Percentiles rank a stretch among this genome's conserved stretches.
These are phyloP conservation scores for Clarkia xantiana DNA, from an alignment of 345 rosid genomes.

Conservation along the genomic window DNA sequence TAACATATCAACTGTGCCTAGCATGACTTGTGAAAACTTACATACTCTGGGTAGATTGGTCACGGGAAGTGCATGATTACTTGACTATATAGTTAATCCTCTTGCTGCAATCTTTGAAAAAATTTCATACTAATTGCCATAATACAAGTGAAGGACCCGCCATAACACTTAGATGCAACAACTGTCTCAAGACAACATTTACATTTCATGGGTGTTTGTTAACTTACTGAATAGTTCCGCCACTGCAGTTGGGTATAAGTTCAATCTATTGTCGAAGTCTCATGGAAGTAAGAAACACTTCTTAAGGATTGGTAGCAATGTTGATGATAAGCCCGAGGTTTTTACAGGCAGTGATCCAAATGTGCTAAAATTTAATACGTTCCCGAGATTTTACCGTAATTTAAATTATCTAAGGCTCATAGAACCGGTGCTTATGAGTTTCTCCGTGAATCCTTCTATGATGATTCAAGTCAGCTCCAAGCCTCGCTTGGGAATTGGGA, in stretches of 20 bases:
- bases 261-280: conserved; percentile 50
- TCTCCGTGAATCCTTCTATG: conserved; percentile 51
- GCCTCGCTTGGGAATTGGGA: conserved; percentile 60
- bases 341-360: conserved; percentile 62
- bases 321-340: conserved; percentile 56
- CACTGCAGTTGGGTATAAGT: conserved; percentile 72
- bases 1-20: conserved; percentile 66
- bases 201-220: conserved; percentile 79
- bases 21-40: conserved; percentile 76
- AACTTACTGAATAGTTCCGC: conserved; percentile 77
- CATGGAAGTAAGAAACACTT: conserved; percentile 35
- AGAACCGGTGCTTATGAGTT: conserved; percentile 84
- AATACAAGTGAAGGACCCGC: conserved; percentile 76
- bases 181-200: conserved; percentile 43
- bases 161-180: conserved; percentile 49
- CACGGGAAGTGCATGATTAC: conserved; percentile 54
- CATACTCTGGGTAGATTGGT: conserved; percentile 47
- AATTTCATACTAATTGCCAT: conserved; percentile 50
- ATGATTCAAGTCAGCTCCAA: conserved; percentile 50
- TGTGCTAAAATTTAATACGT: conserved; percentile 61
- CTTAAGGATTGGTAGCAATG: conserved; percentile 43
- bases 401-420: conserved; percentile 56
- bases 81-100: conserved; percentile 28
- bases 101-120: conserved; percentile 36
- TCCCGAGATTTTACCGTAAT: conserved; percentile 64